A percentile compares a stretch with the other conserved stretches of the same genome.
These are phyloP conservation scores for Glutinoglossum americanum DNA, from an alignment of 495 filamentous ascomycete genomes.

Conservation along the genomic window DNA sequence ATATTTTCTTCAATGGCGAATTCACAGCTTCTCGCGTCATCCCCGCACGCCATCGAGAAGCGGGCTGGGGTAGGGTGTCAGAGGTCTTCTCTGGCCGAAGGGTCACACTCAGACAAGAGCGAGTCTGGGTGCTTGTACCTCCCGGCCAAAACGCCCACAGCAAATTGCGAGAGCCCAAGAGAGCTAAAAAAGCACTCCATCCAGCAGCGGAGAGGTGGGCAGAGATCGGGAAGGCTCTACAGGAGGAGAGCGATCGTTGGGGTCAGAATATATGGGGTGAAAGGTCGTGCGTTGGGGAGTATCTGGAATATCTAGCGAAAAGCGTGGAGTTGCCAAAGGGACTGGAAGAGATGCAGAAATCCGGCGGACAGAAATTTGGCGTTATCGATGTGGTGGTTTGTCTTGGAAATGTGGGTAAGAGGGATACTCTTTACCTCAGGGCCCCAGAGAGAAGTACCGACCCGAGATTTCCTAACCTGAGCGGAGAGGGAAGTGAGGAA, in stretches of 20 bases:
- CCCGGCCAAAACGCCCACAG: slow-evolving; percentile 11
- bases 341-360: slow-evolving; percentile 11
- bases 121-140: slow-evolving; percentile 21
- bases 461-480: slow-evolving; percentile 9
- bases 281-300: slow-evolving; percentile 15
- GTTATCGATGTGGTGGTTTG: slow-evolving; percentile 21
- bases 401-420: neutral
- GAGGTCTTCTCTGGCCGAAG: slow-evolving; percentile 17
- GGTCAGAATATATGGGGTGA: slow-evolving; percentile 14
- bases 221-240: slow-evolving; percentile 12
- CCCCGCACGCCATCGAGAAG: slow-evolving; percentile 3
- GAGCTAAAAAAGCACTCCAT: neutral
- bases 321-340: slow-evolving; percentile 14
- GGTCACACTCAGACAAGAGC: slow-evolving; percentile 15
- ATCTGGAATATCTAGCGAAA: slow-evolving; percentile 17
- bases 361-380: slow-evolving; percentile 13
- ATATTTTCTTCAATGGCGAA: slow-evolving; percentile 25
- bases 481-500: neutral
- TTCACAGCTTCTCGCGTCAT: slow-evolving; percentile 14
- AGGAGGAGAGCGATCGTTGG: slow-evolving; percentile 14
- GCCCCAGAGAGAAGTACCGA: slow-evolving; percentile 10
- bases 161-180: slow-evolving; percentile 1
- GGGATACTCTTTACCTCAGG: slow-evolving; percentile 10
- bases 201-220: slow-evolving; percentile 16
- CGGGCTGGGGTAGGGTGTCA: neutral